These are phyloP conservation scores for Phytophthora lateralis DNA, from an alignment of 352 stramenopile species.

Conservation along the genomic window DNA sequence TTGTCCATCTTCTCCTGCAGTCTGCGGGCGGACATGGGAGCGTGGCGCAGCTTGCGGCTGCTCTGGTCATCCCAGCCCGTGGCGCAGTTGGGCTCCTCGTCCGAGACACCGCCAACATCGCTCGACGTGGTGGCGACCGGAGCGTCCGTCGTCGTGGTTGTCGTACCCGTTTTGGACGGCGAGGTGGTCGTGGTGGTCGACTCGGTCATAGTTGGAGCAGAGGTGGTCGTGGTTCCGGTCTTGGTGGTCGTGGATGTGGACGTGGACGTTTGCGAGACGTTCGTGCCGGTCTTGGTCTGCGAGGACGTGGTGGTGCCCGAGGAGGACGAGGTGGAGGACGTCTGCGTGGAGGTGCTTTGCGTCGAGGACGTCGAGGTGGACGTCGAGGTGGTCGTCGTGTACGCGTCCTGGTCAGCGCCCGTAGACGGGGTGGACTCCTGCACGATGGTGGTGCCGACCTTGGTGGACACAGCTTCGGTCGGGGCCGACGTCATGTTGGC, in stretches of 20 bases:
- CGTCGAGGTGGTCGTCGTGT: conserved; percentile 23
- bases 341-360: conserved; percentile 15
- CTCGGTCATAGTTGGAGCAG: conserved; percentile 5
- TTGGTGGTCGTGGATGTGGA: conserved; percentile 26
- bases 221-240: neutral
- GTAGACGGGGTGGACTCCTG: conserved; percentile 12
- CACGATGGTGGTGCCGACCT: conserved; percentile 13
- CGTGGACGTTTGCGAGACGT: conserved; percentile 24
- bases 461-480: conserved; percentile 24
- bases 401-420: conserved; percentile 27
- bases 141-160: conserved; percentile 3
- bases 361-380: conserved; percentile 19
- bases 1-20: conserved; percentile 14
- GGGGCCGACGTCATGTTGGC: conserved; percentile 21
- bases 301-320: conserved; percentile 8
- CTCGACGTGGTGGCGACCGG: conserved; percentile 10
- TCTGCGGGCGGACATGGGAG: conserved; percentile 20
- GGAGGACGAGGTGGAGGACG: conserved; percentile 14
- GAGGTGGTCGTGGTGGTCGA: conserved; percentile 3
- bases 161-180: conserved; percentile 7
- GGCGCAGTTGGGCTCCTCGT: conserved; percentile 18
- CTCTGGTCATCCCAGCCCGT: conserved; percentile 22
- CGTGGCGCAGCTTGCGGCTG: conserved; percentile 27
- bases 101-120: conserved; percentile 7
- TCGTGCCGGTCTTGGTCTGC: conserved; percentile 26